Evolutionary conservation across 345 rosid genomes (phyloP).

Genomic region (Aquilaria yunnanensis): DNA sequence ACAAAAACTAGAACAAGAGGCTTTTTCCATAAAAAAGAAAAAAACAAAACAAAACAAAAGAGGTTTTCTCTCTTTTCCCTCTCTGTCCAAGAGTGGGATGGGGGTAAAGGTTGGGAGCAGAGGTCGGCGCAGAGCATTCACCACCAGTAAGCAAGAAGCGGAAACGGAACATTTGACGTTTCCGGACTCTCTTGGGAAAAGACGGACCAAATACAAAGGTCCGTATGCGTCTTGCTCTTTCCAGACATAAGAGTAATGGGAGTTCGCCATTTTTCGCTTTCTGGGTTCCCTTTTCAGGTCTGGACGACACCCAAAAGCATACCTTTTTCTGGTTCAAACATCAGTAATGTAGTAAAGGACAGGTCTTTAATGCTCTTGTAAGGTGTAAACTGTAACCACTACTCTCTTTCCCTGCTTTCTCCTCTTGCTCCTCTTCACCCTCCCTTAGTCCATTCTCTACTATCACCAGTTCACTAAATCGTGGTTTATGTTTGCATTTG

Average conservation of each 20-base stretch:
- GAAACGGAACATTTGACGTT: constrained; percentile 15
- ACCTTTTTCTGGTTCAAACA: neutral
- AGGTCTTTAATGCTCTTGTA: constrained; percentile 9
- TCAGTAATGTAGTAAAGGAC: constrained; percentile 8
- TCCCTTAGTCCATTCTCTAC: constrained; percentile 1
- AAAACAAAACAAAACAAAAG: too few species aligned
- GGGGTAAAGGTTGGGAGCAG: constrained; percentile 28
- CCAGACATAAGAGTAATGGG: neutral
- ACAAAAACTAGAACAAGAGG: too few species aligned
- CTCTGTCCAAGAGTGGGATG: neutral
- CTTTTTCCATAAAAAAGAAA: too few species aligned
- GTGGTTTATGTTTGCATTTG: too few species aligned
- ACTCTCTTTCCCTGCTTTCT: neutral
- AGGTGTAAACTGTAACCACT: constrained; percentile 10
- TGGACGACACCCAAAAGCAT: constrained; percentile 1
- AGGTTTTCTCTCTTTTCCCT: too few species aligned
- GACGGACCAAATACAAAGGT: neutral
- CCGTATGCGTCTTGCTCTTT: constrained; percentile 7
- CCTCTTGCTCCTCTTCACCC: neutral
- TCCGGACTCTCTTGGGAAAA: constrained; percentile 22
- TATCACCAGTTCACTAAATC: neutral
- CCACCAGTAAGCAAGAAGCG: constrained; percentile 26
- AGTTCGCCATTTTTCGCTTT: neutral
- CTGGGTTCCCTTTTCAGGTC: constrained; percentile 9
- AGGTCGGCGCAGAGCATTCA: constrained; percentile 25